Evolutionary conservation across 1,139 yeast genomes (phyloP).

Genomic region (Candida gigantensis): DNA sequence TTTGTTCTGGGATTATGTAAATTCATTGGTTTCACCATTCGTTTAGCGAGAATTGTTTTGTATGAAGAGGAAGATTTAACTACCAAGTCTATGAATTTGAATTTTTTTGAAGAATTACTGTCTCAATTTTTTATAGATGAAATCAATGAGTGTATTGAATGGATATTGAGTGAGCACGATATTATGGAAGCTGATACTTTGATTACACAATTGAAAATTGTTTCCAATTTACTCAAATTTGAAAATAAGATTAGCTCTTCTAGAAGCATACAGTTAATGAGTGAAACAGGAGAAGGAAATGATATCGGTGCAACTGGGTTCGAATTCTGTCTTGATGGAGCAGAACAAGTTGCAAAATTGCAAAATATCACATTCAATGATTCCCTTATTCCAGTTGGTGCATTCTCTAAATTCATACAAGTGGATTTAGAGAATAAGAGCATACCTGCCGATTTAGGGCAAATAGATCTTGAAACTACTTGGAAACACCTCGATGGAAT

Average conservation of each 20-base stretch:
- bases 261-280: conserved; percentile 3
- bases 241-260: conserved; percentile 18
- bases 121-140: conserved; percentile 24
- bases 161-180: conserved; percentile 18
- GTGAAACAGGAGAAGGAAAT: conserved; percentile 7
- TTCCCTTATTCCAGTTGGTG: conserved; percentile 26
- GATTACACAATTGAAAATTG: conserved; percentile 28
- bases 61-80: conserved; percentile 78
- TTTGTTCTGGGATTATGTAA: conserved; percentile 53
- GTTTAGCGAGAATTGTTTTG: conserved; percentile 58
- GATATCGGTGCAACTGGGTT: conserved; percentile 4
- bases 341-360: conserved; percentile 15
- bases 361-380: conserved; percentile 9
- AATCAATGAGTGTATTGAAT: conserved; percentile 22
- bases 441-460: conserved; percentile 51
- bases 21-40: conserved; percentile 50
- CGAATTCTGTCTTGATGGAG: conserved; percentile 20
- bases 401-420: conserved; percentile 53
- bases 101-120: conserved; percentile 32
- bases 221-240: conserved; percentile 28
- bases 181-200: conserved; percentile 16
- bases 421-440: conserved; percentile 55
- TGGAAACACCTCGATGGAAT: conserved; percentile 36
- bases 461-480: conserved; percentile 24
- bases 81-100: conserved; percentile 58